A percentile compares a stretch with the other conserved stretches of the same genome.
These are phyloP conservation scores for Neopestalotiopsis clavispora DNA, from an alignment of 2,329 filamentous ascomycete genomes.

Conservation along the genomic window DNA sequence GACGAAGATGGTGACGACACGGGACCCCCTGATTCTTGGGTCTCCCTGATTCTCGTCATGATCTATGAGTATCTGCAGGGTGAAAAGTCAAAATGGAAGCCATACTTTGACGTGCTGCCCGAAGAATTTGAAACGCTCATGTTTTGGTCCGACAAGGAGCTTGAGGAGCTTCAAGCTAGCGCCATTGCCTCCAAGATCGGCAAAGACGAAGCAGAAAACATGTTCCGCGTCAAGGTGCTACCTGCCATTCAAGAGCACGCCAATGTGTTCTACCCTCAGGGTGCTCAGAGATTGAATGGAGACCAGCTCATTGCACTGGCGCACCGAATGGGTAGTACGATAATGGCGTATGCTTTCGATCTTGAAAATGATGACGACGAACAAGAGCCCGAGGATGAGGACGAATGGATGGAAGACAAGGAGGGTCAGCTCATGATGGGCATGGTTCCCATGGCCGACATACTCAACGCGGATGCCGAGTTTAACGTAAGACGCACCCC, in stretches of 20 bases:
- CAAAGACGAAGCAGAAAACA: constrained; percentile 70
- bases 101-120: constrained; percentile 80
- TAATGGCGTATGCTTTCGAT: constrained; percentile 94
- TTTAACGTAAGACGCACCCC: constrained; percentile 70
- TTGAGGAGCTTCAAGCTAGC: constrained; percentile 76
- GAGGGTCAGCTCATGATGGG: constrained; percentile 68
- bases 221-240: constrained; percentile 64
- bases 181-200: constrained; percentile 80
- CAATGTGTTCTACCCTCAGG: constrained; percentile 48
- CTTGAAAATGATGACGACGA: constrained; percentile 58
- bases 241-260: constrained; percentile 53
- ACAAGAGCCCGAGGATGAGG: constrained; percentile 60
- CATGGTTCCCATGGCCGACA: constrained; percentile 90
- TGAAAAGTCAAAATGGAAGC: constrained; percentile 70
- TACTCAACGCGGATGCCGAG: constrained; percentile 86
- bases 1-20: constrained; percentile 38
- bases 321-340: constrained; percentile 83
- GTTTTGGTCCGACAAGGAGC: constrained; percentile 80
- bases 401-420: constrained; percentile 69
- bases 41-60: constrained; percentile 74
- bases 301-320: constrained; percentile 57
- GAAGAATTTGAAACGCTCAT: constrained; percentile 80
- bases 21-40: constrained; percentile 56
- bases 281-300: constrained; percentile 42
- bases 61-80: constrained; percentile 73